These are phyloP conservation scores for Sclerotinia sclerotiorum DNA, from an alignment of 2,329 filamentous ascomycete species.

Conservation along the genomic window DNA sequence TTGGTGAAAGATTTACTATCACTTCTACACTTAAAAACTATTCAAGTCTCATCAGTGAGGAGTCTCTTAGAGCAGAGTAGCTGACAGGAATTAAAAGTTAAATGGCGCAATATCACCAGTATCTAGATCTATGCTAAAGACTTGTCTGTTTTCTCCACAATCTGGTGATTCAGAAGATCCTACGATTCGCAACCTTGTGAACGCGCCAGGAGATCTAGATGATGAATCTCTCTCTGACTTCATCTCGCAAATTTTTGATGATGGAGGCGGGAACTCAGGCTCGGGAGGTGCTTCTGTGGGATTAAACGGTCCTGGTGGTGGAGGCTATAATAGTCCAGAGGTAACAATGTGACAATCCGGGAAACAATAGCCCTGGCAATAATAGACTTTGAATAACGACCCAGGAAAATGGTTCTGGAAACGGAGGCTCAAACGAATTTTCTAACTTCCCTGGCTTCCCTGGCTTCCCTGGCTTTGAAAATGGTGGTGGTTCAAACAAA, in stretches of 20 bases:
- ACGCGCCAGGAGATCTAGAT: background rate
- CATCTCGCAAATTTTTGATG: background rate
- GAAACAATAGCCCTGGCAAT: background rate
- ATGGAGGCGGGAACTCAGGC: background rate
- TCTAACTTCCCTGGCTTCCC: background rate
- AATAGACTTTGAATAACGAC: too few relatives aligned
- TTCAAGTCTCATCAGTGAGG: too few relatives aligned
- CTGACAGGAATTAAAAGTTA: too few relatives aligned
- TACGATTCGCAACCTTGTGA: background rate
- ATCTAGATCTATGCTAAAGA: background rate
- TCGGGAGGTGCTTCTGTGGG: background rate
- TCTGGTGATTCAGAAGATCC: background rate
- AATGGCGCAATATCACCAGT: background rate
- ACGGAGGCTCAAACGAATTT: background rate
- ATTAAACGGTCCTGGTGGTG: background rate
- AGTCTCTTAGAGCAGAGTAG: background rate
- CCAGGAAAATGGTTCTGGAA: background rate
- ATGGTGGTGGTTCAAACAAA: background rate
- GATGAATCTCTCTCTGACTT: background rate
- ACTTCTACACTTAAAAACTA: background rate
- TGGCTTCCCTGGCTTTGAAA: background rate
- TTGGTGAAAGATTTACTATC: background rate
- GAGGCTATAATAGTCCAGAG: background rate
- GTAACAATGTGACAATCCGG: background rate
- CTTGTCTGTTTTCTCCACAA: background rate